A percentile compares a stretch with the other conserved stretches of the same genome.
phyloP scores from a whole-genome alignment of 148 eudicot genomes.

The Oxyria digyna region DNA sequence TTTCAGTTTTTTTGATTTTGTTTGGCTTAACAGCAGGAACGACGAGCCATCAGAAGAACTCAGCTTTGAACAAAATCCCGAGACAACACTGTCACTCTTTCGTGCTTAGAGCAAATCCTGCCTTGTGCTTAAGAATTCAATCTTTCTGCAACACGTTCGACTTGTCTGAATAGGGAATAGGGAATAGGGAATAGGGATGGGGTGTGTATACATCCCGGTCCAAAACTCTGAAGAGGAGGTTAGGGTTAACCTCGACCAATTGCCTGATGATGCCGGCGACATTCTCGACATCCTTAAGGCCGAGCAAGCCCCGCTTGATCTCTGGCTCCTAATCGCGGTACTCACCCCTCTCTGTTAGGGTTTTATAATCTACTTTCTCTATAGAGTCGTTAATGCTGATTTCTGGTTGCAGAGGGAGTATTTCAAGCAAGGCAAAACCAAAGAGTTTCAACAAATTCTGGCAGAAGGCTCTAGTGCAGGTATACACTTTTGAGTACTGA shows the following conservation, averaged over 20 bases:
- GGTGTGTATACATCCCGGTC: constrained; percentile 77
- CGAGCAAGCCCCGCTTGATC: constrained; percentile 94
- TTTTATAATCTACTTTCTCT: neutral
- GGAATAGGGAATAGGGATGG: constrained; percentile 26
- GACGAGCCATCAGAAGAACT: too few species aligned
- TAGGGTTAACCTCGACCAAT: constrained; percentile 65
- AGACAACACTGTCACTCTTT: too few species aligned
- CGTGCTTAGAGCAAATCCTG: too few species aligned
- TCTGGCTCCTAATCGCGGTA: constrained; percentile 91
- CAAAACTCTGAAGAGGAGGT: constrained; percentile 92
- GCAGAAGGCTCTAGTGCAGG: constrained; percentile 95
- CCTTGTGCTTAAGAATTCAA: too few species aligned
- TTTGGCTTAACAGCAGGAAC: too few species aligned
- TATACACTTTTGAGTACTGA: constrained; percentile 14
- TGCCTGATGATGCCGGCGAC: constrained; percentile 88
- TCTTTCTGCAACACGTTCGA: neutral
- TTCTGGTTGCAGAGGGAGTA: constrained; percentile 72
- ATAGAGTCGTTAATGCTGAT: neutral
- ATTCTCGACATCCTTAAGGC: constrained; percentile 95
- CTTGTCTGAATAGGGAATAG: neutral
- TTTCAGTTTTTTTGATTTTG: too few species aligned
- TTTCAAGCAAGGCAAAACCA: constrained; percentile 87
- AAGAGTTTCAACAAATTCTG: constrained; percentile 77
- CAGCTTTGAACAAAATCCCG: too few species aligned
- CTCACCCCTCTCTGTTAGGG: neutral